A percentile compares a stretch with the other conserved stretches of the same genome.
These are phyloP conservation scores for Colletotrichum camelliae DNA, from an alignment of 2,329 filamentous ascomycete species.

Conservation along the genomic window DNA sequence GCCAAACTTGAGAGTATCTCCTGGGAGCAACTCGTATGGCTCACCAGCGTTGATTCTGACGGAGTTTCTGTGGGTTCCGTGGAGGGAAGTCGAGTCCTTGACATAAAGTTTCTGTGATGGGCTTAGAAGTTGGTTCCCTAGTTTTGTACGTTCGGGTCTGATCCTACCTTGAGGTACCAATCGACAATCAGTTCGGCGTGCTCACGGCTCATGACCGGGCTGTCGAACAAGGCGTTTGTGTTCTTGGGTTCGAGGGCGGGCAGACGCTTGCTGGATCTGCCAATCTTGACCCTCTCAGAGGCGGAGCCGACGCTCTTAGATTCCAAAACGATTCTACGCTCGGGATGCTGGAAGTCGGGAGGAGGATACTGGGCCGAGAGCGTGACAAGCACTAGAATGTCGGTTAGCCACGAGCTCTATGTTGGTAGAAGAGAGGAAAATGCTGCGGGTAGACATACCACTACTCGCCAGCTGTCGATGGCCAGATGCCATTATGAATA, in stretches of 20 bases:
- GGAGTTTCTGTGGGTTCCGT: constrained; percentile 56
- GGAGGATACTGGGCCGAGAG: constrained; percentile 29
- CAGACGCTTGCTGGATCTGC: constrained; percentile 49
- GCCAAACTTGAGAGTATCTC: constrained; percentile 41
- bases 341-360: constrained; percentile 1
- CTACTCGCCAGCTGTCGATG: constrained; percentile 2
- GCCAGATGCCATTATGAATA: constrained; percentile 5
- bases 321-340: constrained; percentile 33
- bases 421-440: background rate
- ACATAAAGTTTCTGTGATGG: constrained; percentile 46
- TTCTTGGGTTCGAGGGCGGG: constrained; percentile 34
- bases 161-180: constrained; percentile 47
- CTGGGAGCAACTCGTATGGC: constrained; percentile 25
- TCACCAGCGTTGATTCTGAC: constrained; percentile 24
- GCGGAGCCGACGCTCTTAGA: constrained; percentile 19
- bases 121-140: background rate
- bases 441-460: background rate
- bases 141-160: background rate
- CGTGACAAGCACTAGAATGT: constrained; percentile 33
- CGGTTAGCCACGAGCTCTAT: background rate
- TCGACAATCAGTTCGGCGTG: constrained; percentile 65
- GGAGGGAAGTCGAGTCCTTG: constrained; percentile 54
- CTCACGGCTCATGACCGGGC: constrained; percentile 72
- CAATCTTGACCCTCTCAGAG: constrained; percentile 37
- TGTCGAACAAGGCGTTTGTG: constrained; percentile 72